phyloP scores from a whole-genome alignment of 345 rosid species.

The Citrus trifoliata region DNA sequence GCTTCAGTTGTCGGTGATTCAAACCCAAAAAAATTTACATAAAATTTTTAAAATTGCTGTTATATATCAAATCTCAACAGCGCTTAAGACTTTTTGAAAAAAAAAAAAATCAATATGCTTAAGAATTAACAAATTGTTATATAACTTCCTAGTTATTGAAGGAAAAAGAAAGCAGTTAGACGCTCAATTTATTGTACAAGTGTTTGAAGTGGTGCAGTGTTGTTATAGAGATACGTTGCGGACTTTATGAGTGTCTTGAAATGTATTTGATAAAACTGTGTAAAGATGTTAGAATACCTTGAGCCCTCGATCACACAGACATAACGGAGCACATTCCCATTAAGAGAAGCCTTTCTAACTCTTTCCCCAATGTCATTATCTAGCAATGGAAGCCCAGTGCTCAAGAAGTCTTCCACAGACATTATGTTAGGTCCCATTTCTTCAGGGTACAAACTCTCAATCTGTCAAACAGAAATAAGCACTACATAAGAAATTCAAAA shows the following conservation, averaged over 20 bases:
- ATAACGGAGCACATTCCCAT: conserved; percentile 83
- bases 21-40: no score
- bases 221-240: not conserved
- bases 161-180: not conserved
- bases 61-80: not conserved
- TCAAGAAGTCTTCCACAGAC: conserved; percentile 74
- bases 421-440: conserved; percentile 67
- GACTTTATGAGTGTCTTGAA: not conserved
- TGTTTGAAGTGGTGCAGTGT: not conserved
- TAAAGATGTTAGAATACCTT: conserved; percentile 43
- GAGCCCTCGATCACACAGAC: conserved; percentile 75
- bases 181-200: not conserved
- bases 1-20: no score
- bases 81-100: not conserved
- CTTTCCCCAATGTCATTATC: conserved; percentile 63
- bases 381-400: conserved; percentile 50
- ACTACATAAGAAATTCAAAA: conserved; percentile 1
- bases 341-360: conserved; percentile 66
- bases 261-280: not conserved
- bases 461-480: conserved; percentile 34
- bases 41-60: no score
- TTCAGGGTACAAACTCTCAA: conserved; percentile 84
- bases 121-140: not conserved
- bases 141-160: not conserved
- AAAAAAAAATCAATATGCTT: not conserved